Conservation (phyloP, 208 protist genomes). For the Acanthamoeba sp. region DNA sequence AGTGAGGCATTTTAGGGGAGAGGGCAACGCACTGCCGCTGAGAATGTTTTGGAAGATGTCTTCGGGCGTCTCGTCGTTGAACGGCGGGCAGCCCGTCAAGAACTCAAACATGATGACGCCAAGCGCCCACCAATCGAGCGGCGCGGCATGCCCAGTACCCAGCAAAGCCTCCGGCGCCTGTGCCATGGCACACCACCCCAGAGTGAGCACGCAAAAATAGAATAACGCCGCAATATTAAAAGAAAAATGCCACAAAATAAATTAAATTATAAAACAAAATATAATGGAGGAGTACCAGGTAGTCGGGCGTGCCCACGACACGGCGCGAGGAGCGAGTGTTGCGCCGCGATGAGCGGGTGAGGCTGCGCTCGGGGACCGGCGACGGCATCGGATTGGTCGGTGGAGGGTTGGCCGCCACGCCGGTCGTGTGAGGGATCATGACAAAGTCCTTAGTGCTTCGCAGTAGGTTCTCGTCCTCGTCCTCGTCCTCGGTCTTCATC, state of each 20-base stretch:
- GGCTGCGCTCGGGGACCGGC: slow-evolving; percentile 11
- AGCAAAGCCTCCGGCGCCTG: slow-evolving; percentile 84
- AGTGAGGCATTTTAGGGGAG: slow-evolving; percentile 3
- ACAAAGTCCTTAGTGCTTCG: slow-evolving; percentile 13
- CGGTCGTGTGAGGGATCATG: slow-evolving; percentile 2
- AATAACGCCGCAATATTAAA: background rate
- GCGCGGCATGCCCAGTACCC: slow-evolving; percentile 78
- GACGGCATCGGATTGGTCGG: background rate
- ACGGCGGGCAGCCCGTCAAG: slow-evolving; percentile 89
- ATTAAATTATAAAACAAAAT: background rate
- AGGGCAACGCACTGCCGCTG: slow-evolving; percentile 29
- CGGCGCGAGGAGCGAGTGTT: slow-evolving; percentile 30
- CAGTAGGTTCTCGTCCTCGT: slow-evolving; percentile 39
- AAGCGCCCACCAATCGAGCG: slow-evolving; percentile 91
- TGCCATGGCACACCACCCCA: background rate
- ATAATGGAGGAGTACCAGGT: background rate
- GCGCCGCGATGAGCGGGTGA: slow-evolving; percentile 33
- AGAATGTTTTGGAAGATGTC: slow-evolving; percentile 90
- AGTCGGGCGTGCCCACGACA: slow-evolving; percentile 69
- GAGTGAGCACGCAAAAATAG: background rate
- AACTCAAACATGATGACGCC: slow-evolving; percentile 91
- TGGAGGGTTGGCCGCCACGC: background rate
- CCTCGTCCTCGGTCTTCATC: slow-evolving; percentile 11
- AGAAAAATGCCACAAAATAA: background rate
- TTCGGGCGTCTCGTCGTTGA: slow-evolving; percentile 91